Base-by-base conservation (phyloP, 1,284 basidiomycete genomes). In the Boletus calvinii region DNA sequence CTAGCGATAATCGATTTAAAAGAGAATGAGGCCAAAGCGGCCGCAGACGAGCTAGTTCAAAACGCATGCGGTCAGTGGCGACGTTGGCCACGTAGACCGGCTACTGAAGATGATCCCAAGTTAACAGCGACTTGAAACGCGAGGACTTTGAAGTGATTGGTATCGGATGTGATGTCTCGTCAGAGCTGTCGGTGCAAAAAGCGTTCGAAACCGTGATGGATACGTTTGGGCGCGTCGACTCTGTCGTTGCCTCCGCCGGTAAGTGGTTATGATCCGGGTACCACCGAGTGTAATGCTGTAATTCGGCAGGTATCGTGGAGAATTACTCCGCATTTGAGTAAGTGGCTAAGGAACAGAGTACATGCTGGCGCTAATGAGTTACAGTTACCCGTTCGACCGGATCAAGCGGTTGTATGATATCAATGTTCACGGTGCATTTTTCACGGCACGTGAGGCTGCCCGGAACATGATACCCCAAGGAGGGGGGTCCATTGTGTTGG, bases 361-460 rank as follows among this genome's bases (percentile, higher is more conserved):
- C n/a, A 40, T 24, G 17, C 12, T 39, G 35, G 45, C 18, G 29
- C 46, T 59, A 45, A 59, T 41, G 47, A n/a, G 37, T 55, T 22
- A 37, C 54, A 89, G 88, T 52, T 92, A 96, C 74, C 93, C 94
- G 4, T 83, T 85, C 53, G 86, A 91, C 60, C 85, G 87, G 55
- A 84, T 92, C 61, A 87, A 86, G 69, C 83, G 84, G 41, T 76
- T 98, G 48, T 90, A 90, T 65, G 92, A 94, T 66, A 86, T 98
- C 77, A 98, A 98, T 68, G 89, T 98, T 50, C 92, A 96, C 68
- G 94, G 94, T 47, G 82, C 85, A 15, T 94, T 92, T 77, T 96
- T 88, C 75, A 96, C 94, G 30, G 95, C 96, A 4, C 85, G 94
- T 26, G 94, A 98, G 71, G 94, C 91, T 1, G 92, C 93, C 59